These are phyloP conservation scores for Oryza glaberrima DNA, from an alignment of 176 grass and related monocot genomes.

Conservation along the genomic window DNA sequence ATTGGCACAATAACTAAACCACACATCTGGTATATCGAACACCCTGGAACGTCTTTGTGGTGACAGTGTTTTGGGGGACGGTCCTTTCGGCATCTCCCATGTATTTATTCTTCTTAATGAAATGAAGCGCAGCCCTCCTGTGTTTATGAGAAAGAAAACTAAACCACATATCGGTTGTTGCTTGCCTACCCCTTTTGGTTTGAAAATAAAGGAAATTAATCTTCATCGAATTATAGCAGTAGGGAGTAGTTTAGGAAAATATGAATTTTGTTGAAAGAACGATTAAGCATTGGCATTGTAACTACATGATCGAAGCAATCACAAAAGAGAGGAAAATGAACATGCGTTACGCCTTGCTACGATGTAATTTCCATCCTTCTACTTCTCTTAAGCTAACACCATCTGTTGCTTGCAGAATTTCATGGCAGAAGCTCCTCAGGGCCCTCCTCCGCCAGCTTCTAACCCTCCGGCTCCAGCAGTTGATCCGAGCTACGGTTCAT, in stretches of 20 bases:
- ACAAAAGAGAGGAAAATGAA: not conserved
- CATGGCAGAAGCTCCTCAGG: conserved; percentile 70
- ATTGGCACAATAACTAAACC: not conserved
- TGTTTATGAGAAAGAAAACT: not conserved
- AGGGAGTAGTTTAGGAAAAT: not conserved
- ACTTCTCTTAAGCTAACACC: not conserved
- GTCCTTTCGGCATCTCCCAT: too few relatives aligned
- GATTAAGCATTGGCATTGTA: not conserved
- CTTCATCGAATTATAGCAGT: not conserved
- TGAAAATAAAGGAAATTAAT: not conserved
- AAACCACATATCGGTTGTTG: not conserved
- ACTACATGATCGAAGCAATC: not conserved
- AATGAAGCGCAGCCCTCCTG: too few relatives aligned
- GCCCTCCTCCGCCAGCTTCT: conserved; percentile 34
- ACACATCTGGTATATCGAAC: not conserved
- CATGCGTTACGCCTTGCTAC: not conserved
- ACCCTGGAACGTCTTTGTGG: too few relatives aligned
- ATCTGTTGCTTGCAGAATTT: conserved; percentile 77
- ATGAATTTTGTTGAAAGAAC: not conserved
- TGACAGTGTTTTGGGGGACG: too few relatives aligned
- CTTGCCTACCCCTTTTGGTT: not conserved
- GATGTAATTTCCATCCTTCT: not conserved
- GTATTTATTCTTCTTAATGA: too few relatives aligned
- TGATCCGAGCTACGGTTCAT: conserved; percentile 62
- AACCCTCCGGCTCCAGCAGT: conserved; percentile 41